Conservation (phyloP, 371 early-diverging fungal species). For the Lichtheimia hyalospora region DNA sequence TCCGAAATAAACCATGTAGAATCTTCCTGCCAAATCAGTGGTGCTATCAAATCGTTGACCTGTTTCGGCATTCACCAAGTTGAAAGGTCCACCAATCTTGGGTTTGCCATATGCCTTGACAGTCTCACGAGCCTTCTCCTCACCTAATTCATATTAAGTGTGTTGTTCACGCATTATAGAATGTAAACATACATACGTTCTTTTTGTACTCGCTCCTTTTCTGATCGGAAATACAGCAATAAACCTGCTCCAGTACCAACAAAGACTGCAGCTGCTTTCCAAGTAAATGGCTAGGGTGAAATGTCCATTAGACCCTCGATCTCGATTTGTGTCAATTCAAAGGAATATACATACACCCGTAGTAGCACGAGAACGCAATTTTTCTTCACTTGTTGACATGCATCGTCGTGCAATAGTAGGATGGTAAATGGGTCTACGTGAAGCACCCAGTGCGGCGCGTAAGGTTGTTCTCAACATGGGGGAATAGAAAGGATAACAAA, state of each 20-base stretch:
- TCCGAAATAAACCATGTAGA: slow-evolving; percentile 93
- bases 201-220: slow-evolving; percentile 59
- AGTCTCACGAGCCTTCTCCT: slow-evolving; percentile 40
- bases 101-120: slow-evolving; percentile 71
- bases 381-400: slow-evolving; percentile 3
- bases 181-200: slow-evolving; percentile 34
- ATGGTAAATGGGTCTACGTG: neutral
- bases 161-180: no score
- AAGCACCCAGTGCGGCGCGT: neutral
- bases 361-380: slow-evolving; percentile 9
- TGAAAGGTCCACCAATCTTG: slow-evolving; percentile 92
- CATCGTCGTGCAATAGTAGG: slow-evolving; percentile 7
- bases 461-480: neutral
- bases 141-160: slow-evolving; percentile 14
- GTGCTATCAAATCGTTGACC: slow-evolving; percentile 27
- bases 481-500: neutral
- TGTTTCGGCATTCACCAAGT: slow-evolving; percentile 75
- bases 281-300: slow-evolving; percentile 38
- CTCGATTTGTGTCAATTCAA: neutral
- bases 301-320: neutral
- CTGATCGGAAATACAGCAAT: slow-evolving; percentile 58
- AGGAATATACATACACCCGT: slow-evolving; percentile 12
- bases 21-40: slow-evolving; percentile 71
- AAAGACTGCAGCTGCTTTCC: slow-evolving; percentile 54
- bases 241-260: slow-evolving; percentile 62